Percentiles rank a stretch among this genome's conserved stretches.
phyloP scores from a whole-genome alignment of 176 grass and related monocot genomes.

The Triticum turgidum region DNA sequence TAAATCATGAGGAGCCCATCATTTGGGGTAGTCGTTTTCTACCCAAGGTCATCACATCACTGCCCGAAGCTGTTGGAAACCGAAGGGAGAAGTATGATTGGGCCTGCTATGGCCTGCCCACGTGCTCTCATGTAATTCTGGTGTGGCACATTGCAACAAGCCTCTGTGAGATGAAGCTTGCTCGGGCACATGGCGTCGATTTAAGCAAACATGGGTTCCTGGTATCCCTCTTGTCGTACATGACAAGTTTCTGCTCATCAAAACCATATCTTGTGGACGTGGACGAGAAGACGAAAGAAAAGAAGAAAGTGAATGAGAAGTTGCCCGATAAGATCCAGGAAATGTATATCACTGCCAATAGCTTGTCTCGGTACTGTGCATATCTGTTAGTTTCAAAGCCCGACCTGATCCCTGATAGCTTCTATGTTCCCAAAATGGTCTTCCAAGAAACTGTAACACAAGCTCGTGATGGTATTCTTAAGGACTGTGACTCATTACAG shows the following conservation, averaged over 20 bases:
- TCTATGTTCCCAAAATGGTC: neutral
- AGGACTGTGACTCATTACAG: neutral
- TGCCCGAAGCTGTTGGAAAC: neutral
- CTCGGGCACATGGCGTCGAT: accelerated
- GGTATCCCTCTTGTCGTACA: neutral
- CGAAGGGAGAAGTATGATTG: neutral
- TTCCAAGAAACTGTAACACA: neutral
- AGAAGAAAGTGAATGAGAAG: neutral
- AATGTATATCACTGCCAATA: constrained; percentile 14
- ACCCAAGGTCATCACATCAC: neutral
- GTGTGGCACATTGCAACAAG: constrained; percentile 49
- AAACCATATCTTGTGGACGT: neutral
- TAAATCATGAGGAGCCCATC: neutral
- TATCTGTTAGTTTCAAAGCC: constrained; percentile 42
- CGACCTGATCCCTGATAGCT: constrained; percentile 36
- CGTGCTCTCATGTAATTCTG: constrained; percentile 27
- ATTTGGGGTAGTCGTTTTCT: neutral
- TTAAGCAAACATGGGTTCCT: neutral
- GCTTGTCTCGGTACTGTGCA: constrained; percentile 47
- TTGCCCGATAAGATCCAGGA: neutral
- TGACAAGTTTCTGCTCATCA: neutral
- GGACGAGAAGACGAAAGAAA: neutral
- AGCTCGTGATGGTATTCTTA: neutral
- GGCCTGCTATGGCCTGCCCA: neutral
- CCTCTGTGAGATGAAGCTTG: constrained; percentile 26